Conservation (phyloP, 176 grass and related monocot species). For the Dactylis glomerata region DNA sequence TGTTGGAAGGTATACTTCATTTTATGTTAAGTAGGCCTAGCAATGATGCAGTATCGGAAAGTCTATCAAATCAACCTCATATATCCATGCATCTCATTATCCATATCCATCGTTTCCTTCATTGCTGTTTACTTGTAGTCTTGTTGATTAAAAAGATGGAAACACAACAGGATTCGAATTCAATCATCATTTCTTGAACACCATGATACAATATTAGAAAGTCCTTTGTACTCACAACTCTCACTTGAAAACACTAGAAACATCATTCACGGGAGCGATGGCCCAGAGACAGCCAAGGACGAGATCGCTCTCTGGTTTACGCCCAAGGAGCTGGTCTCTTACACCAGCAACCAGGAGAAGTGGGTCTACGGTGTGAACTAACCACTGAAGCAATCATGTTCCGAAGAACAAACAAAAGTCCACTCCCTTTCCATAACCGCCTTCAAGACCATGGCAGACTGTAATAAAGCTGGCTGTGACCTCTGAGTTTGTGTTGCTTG, state of each 20-base stretch:
- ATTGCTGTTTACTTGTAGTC: neutral
- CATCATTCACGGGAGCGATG: conserved; percentile 91
- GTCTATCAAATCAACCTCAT: neutral
- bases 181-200: conserved; percentile 1
- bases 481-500: conserved; percentile 8
- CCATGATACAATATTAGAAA: neutral
- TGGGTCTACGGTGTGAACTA: conserved; percentile 83
- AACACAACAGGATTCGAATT: too few species aligned
- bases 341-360: conserved; percentile 68
- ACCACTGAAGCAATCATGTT: neutral
- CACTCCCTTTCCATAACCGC: conserved; percentile 19
- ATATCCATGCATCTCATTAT: neutral
- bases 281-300: conserved; percentile 82
- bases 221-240: neutral
- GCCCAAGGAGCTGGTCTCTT: conserved; percentile 66
- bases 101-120: too few species aligned
- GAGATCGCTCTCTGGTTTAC: conserved; percentile 89
- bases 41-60: neutral
- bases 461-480: conserved; percentile 15
- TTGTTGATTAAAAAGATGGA: neutral
- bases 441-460: conserved; percentile 16
- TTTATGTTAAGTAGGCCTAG: neutral
- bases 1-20: conserved; percentile 68
- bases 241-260: conserved; percentile 51
- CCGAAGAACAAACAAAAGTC: neutral